A percentile compares a stretch with the other conserved stretches of the same genome.
Conservation (phyloP, 495 filamentous ascomycete species). For the Hyaloscypha hepaticicola region DNA sequence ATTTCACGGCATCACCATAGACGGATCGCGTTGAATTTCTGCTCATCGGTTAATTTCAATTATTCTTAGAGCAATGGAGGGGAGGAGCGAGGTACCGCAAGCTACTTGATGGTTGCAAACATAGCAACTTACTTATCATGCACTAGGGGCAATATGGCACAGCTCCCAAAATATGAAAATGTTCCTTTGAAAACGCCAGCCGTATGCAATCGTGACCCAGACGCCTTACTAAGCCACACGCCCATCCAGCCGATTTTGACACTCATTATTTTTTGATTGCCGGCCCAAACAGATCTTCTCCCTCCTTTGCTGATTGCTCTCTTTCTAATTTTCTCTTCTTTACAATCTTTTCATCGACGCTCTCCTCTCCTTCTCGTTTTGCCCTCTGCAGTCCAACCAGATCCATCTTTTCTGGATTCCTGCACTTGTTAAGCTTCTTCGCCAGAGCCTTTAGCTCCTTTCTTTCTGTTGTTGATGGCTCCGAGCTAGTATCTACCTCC, state of each 20-base stretch:
- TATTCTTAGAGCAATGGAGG: not conserved
- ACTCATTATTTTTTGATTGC: conserved; percentile 32
- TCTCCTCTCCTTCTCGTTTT: conserved; percentile 45
- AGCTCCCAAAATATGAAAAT: conserved; percentile 1
- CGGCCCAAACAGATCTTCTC: conserved; percentile 58
- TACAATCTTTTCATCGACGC: conserved; percentile 41
- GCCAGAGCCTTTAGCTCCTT: conserved; percentile 51
- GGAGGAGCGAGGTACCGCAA: not conserved
- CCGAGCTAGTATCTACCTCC: conserved; percentile 16
- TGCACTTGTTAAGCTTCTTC: conserved; percentile 77
- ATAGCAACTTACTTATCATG: not conserved
- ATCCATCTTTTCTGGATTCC: conserved; percentile 68
- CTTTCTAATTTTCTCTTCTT: conserved; percentile 62
- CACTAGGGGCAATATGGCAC: not conserved
- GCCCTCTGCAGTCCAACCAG: conserved; percentile 56
- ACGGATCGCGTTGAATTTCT: not conserved
- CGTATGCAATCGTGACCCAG: conserved; percentile 27
- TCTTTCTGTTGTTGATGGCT: conserved; percentile 31
- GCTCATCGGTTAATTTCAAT: not conserved
- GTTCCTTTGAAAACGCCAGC: conserved; percentile 15
- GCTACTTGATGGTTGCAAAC: not conserved
- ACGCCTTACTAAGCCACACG: conserved; percentile 30
- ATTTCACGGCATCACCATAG: not conserved
- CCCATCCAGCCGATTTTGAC: not conserved
- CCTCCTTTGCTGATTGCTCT: conserved; percentile 46